Evolutionary conservation across 2,329 filamentous ascomycete genomes (phyloP).

Genomic region (Curvularia verruculosa): DNA sequence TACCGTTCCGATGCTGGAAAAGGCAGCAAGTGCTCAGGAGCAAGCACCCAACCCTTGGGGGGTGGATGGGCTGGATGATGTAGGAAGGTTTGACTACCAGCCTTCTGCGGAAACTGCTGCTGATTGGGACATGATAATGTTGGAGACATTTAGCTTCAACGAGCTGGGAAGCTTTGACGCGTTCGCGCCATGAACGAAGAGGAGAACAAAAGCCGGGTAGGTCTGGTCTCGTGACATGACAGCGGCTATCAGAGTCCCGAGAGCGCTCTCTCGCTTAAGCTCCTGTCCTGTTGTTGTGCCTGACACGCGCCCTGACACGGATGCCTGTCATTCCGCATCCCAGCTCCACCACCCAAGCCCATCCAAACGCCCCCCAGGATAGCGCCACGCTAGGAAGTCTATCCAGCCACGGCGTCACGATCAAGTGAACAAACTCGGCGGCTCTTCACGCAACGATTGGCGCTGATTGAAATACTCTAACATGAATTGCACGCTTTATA

Average conservation of each 20-base stretch:
- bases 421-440: constrained; percentile 3
- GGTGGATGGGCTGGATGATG: neutral
- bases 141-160: constrained; percentile 21
- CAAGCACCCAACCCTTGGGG: neutral
- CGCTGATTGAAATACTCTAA: neutral
- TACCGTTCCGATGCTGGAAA: constrained; percentile 31
- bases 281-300: constrained; percentile 5
- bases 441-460: constrained; percentile 16
- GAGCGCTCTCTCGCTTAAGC: constrained; percentile 11
- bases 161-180: constrained; percentile 8
- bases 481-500: neutral
- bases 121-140: constrained; percentile 30
- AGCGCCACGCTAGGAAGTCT: constrained; percentile 5
- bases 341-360: constrained; percentile 10
- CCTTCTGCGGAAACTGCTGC: constrained; percentile 19
- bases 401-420: constrained; percentile 11
- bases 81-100: constrained; percentile 12
- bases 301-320: constrained; percentile 22
- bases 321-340: constrained; percentile 15
- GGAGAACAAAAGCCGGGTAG: neutral
- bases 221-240: constrained; percentile 7
- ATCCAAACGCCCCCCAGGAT: constrained; percentile 7
- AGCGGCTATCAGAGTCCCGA: constrained; percentile 10
- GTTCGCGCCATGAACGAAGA: constrained; percentile 5
- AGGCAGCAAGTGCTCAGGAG: constrained; percentile 14